Conservation (phyloP, 1,139 yeast genomes). For the Suhomyces bribrorum region DNA sequence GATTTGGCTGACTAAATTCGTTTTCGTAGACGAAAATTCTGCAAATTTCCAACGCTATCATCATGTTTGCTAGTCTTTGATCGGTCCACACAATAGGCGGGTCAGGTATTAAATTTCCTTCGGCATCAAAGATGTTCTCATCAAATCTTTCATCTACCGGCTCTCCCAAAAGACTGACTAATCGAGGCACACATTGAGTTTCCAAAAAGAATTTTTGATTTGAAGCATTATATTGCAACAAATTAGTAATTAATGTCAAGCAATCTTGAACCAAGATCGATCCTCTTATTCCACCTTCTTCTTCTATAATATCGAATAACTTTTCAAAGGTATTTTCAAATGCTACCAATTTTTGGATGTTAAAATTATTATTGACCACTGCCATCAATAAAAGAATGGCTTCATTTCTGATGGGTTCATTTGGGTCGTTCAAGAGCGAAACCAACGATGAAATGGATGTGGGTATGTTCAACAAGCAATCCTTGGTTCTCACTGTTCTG, state of each 20-base stretch:
- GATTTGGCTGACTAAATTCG: slow-evolving; percentile 63
- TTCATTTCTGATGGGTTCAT: slow-evolving; percentile 91
- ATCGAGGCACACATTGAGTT: slow-evolving; percentile 70
- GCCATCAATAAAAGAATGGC: slow-evolving; percentile 82
- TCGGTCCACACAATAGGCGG: slow-evolving; percentile 66
- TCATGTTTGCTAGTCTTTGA: slow-evolving; percentile 67
- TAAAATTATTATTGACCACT: slow-evolving; percentile 77
- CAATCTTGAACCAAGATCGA: slow-evolving; percentile 93
- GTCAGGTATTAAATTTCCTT: slow-evolving; percentile 3
- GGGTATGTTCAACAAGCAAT: slow-evolving; percentile 70
- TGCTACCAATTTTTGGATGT: slow-evolving; percentile 89
- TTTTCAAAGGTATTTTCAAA: slow-evolving; percentile 91
- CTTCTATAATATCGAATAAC: slow-evolving; percentile 72
- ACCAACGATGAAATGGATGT: slow-evolving; percentile 80
- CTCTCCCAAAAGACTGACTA: slow-evolving; percentile 63
- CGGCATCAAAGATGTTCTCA: slow-evolving; percentile 8
- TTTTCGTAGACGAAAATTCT: slow-evolving; percentile 76
- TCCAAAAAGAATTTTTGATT: slow-evolving; percentile 89
- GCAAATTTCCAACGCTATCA: slow-evolving; percentile 70
- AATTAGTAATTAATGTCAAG: slow-evolving; percentile 67
- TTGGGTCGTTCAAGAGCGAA: slow-evolving; percentile 62
- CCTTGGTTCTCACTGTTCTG: slow-evolving; percentile 74
- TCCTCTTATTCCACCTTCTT: slow-evolving; percentile 89
- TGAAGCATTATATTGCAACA: slow-evolving; percentile 80
- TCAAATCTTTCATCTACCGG: slow-evolving; percentile 33